Evolutionary conservation across 2,329 filamentous ascomycete genomes (phyloP).

Genomic region (Trichoderma simmonsii): DNA sequence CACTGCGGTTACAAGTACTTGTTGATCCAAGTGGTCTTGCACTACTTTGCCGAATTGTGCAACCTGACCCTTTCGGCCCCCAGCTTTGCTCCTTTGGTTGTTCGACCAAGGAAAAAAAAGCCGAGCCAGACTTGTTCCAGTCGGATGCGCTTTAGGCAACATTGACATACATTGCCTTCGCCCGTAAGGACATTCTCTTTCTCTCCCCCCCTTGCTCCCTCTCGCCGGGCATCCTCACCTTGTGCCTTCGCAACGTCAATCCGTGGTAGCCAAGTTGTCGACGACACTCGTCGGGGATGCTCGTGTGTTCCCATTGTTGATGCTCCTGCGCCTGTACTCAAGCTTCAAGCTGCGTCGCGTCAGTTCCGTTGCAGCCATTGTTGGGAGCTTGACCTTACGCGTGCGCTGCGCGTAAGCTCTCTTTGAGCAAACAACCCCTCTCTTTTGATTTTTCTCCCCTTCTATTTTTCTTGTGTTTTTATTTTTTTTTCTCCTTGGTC

Average conservation of each 20-base stretch:
- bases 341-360: conserved; percentile 18
- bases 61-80: conserved; percentile 25
- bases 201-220: conserved; percentile 21
- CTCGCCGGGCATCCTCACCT: conserved; percentile 20
- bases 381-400: conserved; percentile 17
- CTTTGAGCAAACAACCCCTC: conserved; percentile 16
- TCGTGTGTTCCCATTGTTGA: conserved; percentile 16
- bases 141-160: conserved; percentile 27
- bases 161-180: conserved; percentile 31
- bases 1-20: conserved; percentile 17
- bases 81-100: conserved; percentile 23
- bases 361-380: conserved; percentile 16
- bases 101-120: conserved; percentile 22
- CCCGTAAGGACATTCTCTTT: conserved; percentile 34
- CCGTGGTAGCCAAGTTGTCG: background rate
- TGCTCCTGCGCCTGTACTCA: conserved; percentile 1
- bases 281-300: background rate
- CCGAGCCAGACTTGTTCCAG: conserved; percentile 22
- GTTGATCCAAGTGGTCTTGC: conserved; percentile 19
- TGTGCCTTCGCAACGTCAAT: conserved; percentile 21
- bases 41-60: conserved; percentile 23
- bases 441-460: background rate
- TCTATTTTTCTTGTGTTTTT: background rate
- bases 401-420: conserved; percentile 17
- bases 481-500: background rate